Evolutionary conservation across 2,329 filamentous ascomycete species (phyloP).

Genomic region (Clarireedia sp.): DNA sequence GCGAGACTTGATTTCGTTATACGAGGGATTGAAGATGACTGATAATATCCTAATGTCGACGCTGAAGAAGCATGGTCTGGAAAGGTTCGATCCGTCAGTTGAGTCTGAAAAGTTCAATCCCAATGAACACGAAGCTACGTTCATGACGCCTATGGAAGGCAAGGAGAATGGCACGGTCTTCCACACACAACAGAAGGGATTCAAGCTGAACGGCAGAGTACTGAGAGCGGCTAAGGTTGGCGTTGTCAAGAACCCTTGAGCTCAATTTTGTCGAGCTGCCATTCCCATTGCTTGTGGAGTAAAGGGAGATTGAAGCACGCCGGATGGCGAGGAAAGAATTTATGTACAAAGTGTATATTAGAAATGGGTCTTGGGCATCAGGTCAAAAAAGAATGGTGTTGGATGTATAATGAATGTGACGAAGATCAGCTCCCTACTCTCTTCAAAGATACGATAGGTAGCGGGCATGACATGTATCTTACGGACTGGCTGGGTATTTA

Average conservation of each 20-base stretch:
- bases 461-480: background rate
- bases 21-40: constrained; percentile 92
- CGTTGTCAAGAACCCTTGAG: constrained; percentile 69
- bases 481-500: background rate
- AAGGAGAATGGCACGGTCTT: constrained; percentile 91
- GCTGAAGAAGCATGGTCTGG: constrained; percentile 87
- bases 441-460: constrained; percentile 6
- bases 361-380: constrained; percentile 7
- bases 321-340: background rate
- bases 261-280: background rate
- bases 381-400: constrained; percentile 3
- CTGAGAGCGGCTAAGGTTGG: constrained; percentile 92
- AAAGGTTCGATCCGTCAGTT: constrained; percentile 70
- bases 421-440: constrained; percentile 10
- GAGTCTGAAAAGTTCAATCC: constrained; percentile 85
- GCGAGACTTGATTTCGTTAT: constrained; percentile 69
- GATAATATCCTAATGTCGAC: constrained; percentile 81
- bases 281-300: too few species aligned
- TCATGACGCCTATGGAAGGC: constrained; percentile 78
- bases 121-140: constrained; percentile 92
- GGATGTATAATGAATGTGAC: constrained; percentile 10
- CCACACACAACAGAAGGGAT: constrained; percentile 91
- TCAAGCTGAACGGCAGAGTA: constrained; percentile 83
- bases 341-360: constrained; percentile 11
- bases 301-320: too few species aligned